Base-by-base conservation (phyloP, 345 rosid genomes). In the Salix brachista region DNA sequence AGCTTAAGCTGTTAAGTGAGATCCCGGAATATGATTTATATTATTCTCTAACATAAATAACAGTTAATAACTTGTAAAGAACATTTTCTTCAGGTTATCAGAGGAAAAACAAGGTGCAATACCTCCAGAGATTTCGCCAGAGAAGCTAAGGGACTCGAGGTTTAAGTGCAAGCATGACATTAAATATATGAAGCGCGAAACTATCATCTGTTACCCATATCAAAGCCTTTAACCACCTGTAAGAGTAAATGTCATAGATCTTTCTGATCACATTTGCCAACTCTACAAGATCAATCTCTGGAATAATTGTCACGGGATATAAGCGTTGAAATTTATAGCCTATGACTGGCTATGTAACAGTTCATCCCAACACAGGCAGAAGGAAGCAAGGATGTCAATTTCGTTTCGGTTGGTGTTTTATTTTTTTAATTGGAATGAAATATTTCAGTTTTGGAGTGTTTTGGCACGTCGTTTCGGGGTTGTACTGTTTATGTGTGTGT, bases 111-210 rank as follows among this genome's bases (percentile, higher is more conserved):
- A 75, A 41, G 69, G 62, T 61, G 41, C 79, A 36, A 39, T 79
- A 58, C 90, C 86, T 66, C 83, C 88, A 67, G 83, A 77, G 75
- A 91, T 95, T 75, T 95, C 97, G 65, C 91, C 97, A 17, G 86
- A 84, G 87, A 91, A 88, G 85, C 72, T 90, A 37, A 83, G 78
- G 80, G 91, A 85, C 26, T 62, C 90, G 82, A 96, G 97, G 17
- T 91, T 95, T 79, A 73, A 60, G 67, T 90, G 78, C 77, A 85
- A 88, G 87, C 86, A 88, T 75, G 84, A 83, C 56, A 72, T 88
- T 64, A 86, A 89, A 46, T 92, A 87, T 66, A 85, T 90, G 12
- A 70, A 89, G 60, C 77, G 48, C 21, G 88, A 93, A 75, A 84
- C 97, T 41, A 76, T 89, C 42, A 67, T 71, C 41, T 76, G 84